Base-by-base conservation (phyloP, 1,284 basidiomycete genomes). In the Sutorius eximius region DNA sequence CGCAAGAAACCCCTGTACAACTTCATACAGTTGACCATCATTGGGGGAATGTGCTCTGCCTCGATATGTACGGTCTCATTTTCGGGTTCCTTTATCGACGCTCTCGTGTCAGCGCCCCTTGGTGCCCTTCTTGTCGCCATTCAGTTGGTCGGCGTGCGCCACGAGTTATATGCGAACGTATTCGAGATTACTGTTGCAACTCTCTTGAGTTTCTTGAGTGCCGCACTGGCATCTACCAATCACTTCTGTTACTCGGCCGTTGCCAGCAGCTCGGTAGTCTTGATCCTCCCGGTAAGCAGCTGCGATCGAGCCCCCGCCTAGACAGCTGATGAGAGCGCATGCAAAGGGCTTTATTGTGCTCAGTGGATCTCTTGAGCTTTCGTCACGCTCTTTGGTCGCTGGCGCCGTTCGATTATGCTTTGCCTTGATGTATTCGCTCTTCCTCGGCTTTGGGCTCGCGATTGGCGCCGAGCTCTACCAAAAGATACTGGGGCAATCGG, bases 361-460 rank as follows among this genome's bases (percentile, higher is more conserved):
- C 11, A 85, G 79, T 58, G 93, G 91, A 41, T 82, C 89, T 22
- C 83, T 96, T 45, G 95, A 96, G 70, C 76, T 95, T 33, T 85
- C 83, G 64, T 90, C 78, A 33, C 80, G 88, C 46, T 89, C 89
- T 59, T 87, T 95, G 63, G 84, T 92, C 18, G 82, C 89, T 0
- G 91, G 92, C n/a, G 87, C 90, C 20, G 93, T 95, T 37, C 82
- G 92, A 38, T 77, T 95, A 20, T 90, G 91, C 56, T 95, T 91
- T 67, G 85, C 91, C 15, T 78, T 92, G 51, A 82, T 91, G 60
- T 92, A 91, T 63, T 82, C 85, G 18, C 77, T 92, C 29, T 91
- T 91, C 75, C 79, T 93, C 18, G 90, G 90, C 1, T 94, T 94
- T 65, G 91, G 92, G 7, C 82, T 93, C 18, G 83, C 89, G 1